Percentiles rank a stretch among this genome's conserved stretches.
Evolutionary conservation across 257 asterid genomes (phyloP).

Genomic region (Scutellaria galericulata): DNA sequence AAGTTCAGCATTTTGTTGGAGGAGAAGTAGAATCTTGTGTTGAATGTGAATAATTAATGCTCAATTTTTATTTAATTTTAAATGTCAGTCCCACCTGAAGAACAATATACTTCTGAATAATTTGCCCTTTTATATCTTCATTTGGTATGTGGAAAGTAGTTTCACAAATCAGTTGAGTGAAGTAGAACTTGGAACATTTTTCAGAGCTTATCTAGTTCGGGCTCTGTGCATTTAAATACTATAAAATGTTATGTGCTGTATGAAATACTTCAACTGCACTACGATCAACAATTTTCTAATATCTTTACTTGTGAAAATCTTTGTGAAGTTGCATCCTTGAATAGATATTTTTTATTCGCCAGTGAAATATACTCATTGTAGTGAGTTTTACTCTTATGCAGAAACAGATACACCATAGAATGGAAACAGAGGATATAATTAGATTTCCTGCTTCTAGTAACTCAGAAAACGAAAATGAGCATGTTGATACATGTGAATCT

Average conservation of each 20-base stretch:
- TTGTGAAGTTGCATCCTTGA: conserved; percentile 3
- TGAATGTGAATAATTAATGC: background rate
- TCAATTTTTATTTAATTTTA: background rate
- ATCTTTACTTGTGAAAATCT: background rate
- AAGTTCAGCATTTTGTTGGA: conserved; percentile 20
- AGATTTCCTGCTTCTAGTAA: conserved; percentile 55
- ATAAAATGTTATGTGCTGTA: background rate
- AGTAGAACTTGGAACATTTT: background rate
- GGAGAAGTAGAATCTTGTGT: conserved; percentile 14
- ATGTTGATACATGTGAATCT: conserved; percentile 36
- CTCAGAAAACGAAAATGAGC: conserved; percentile 49
- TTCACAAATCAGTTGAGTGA: background rate
- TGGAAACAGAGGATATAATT: conserved; percentile 68
- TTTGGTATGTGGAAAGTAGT: background rate
- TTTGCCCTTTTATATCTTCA: conserved; percentile 3
- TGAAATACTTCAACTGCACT: conserved; percentile 20
- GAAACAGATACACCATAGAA: conserved; percentile 33
- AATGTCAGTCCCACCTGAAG: background rate
- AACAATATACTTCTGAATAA: conserved; percentile 1
- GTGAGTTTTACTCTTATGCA: conserved; percentile 9
- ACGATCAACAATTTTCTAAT: background rate
- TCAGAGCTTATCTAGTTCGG: background rate
- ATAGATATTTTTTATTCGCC: conserved; percentile 14
- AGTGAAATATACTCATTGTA: conserved; percentile 24
- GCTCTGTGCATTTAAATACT: too few species aligned